Conservation (phyloP, 2,329 filamentous ascomycete genomes). For the Colletotrichum liriopes region DNA sequence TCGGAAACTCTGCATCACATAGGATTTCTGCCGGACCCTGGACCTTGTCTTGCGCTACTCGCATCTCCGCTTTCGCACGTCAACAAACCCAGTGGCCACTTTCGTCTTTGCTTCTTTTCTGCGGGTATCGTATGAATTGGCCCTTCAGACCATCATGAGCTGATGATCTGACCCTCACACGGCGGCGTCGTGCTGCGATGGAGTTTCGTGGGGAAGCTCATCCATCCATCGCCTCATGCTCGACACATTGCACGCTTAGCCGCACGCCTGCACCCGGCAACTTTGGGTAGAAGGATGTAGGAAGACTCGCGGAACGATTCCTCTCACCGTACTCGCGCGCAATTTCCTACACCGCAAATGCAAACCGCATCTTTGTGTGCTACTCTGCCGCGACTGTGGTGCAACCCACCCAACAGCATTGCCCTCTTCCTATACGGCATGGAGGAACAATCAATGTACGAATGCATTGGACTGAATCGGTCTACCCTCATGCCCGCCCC, state of each 20-base stretch:
- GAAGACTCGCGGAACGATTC: background rate
- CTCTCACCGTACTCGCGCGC: conserved; percentile 3
- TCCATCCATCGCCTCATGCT: conserved; percentile 25
- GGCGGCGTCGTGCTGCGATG: conserved; percentile 28
- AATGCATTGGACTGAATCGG: background rate
- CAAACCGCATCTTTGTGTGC: conserved; percentile 24
- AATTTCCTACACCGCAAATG: conserved; percentile 38
- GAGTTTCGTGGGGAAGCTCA: conserved; percentile 18
- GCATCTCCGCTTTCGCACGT: conserved; percentile 38
- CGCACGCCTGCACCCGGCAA: conserved; percentile 7
- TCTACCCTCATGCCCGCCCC: background rate
- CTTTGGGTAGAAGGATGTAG: background rate
- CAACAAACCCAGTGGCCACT: conserved; percentile 15
- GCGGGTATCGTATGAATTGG: conserved; percentile 36
- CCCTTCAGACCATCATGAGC: conserved; percentile 15
- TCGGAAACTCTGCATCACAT: conserved; percentile 37
- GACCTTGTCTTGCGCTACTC: conserved; percentile 40
- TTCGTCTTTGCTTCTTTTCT: conserved; percentile 34
- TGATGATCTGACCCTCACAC: background rate
- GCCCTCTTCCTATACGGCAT: background rate
- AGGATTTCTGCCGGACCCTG: conserved; percentile 30
- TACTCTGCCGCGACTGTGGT: conserved; percentile 20
- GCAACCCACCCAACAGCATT: conserved; percentile 17
- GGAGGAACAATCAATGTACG: background rate
- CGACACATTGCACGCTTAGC: conserved; percentile 6